Evolutionary conservation across 2,329 filamentous ascomycete species (phyloP).

Genomic region (Colletotrichum sublineola): DNA sequence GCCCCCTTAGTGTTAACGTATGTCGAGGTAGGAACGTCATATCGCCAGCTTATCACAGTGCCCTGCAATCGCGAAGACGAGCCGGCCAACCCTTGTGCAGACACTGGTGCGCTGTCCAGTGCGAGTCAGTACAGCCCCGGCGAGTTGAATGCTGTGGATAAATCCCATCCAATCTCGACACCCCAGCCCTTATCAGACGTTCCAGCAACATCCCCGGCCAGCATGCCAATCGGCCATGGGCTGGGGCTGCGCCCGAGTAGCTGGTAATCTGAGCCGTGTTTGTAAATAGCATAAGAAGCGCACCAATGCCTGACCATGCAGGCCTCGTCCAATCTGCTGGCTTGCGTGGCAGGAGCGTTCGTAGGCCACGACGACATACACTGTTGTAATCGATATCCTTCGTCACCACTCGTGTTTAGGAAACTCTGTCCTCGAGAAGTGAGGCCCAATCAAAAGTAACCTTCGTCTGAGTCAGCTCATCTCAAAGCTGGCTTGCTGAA

Average conservation of each 20-base stretch:
- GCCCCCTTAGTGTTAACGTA: too few species aligned
- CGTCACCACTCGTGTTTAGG: neutral
- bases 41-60: neutral
- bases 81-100: conserved; percentile 7
- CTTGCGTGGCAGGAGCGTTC: neutral
- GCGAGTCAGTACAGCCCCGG: conserved; percentile 24
- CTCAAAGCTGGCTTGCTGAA: neutral
- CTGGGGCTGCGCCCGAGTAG: neutral
- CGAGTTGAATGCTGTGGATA: neutral
- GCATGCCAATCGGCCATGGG: conserved; percentile 1
- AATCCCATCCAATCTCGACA: neutral
- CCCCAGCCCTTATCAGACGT: neutral
- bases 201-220: neutral
- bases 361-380: neutral
- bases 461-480: neutral
- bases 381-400: neutral
- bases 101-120: neutral
- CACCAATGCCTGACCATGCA: neutral
- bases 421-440: neutral
- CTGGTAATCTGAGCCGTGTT: neutral
- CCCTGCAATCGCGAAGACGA: conserved; percentile 4
- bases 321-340: neutral
- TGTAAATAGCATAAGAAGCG: too few species aligned
- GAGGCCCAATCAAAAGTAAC: neutral
- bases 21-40: neutral